These are phyloP conservation scores for Leptographium lundbergii DNA, from an alignment of 2,329 filamentous ascomycete genomes.

Conservation along the genomic window DNA sequence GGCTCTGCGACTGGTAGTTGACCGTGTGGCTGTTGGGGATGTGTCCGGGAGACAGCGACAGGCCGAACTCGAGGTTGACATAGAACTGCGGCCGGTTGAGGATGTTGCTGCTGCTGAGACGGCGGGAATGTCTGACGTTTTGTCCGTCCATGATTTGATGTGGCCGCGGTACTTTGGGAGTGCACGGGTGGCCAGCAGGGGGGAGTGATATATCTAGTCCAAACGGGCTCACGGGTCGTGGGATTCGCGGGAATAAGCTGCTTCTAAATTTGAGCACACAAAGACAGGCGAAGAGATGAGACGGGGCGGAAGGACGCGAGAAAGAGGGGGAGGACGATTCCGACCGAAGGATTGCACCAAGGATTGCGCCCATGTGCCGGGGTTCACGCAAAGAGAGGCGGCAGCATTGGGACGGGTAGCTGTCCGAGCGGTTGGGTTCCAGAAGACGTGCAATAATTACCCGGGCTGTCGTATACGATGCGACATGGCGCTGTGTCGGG, in stretches of 20 bases:
- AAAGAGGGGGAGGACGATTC: not conserved
- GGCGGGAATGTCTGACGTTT: not conserved
- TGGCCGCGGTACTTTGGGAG: not conserved
- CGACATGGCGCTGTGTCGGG: no score
- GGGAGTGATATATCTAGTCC: not conserved
- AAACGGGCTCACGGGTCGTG: no score
- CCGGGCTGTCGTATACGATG: no score
- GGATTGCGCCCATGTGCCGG: not conserved
- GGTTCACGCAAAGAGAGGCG: not conserved
- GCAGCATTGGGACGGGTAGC: not conserved
- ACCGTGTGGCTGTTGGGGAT: constrained; percentile 29
- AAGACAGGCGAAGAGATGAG: not conserved
- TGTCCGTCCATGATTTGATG: not conserved
- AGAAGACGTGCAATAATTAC: no score
- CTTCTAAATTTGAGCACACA: not conserved
- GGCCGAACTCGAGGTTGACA: constrained; percentile 37
- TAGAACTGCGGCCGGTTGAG: constrained; percentile 28
- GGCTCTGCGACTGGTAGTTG: constrained; percentile 33
- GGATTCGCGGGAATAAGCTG: not conserved
- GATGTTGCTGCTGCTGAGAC: not conserved
- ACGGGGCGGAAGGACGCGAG: not conserved
- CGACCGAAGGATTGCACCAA: not conserved
- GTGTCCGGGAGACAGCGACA: constrained; percentile 34
- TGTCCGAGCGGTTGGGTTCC: not conserved
- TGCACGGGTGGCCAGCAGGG: not conserved